Evolutionary conservation across 2,329 filamentous ascomycete species (phyloP), one percentile per base, ranked within the genome.

Genomic region (Penicillium sp.): DNA sequence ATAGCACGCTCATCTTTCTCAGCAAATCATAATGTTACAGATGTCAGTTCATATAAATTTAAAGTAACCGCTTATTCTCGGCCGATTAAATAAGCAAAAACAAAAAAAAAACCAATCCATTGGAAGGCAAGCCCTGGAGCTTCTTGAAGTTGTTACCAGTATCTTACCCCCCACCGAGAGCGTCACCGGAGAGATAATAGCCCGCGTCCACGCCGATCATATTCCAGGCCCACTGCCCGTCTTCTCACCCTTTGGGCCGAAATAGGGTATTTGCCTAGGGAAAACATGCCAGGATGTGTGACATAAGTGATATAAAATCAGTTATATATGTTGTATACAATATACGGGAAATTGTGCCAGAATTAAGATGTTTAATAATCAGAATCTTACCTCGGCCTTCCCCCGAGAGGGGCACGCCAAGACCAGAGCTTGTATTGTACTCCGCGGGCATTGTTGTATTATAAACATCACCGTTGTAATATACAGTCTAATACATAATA

Each of bases 141-240:
- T 22, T 4, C 22, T 22, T 4, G 22, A 22, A 22, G 22, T 22
- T 22, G 22, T 22, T 22, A 22, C 22, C 22, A 3, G 19, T 33
- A 40, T 19, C 25, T 11, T 31, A 31, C 17, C 10, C 33, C 8
- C 17, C 37, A 33, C 37, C 17, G 47, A 11, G 1, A 40, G 38
- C 19, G 19, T 57, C 55, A 42, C 53, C 62, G 61, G 62, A 51
- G 19, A 40, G 61, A 61, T 45, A 31, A 61, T 61, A 50, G 55
- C 55, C 57, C 61, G 61, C 40, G 30, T 44, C 61, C 52, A 62
- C 51, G 52, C 57, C 56, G 61, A 61, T 53, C 58, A 58, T 42
- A 61, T 53, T 31, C n/a, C 6, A 17, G 50, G 53, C 37, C 59
- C 59, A 57, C 59, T 46, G 26, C 50, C 44, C 54, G 40, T 45